Base-by-base conservation (phyloP, 2,329 filamentous ascomycete genomes). In the Aspergillus amoenus region DNA sequence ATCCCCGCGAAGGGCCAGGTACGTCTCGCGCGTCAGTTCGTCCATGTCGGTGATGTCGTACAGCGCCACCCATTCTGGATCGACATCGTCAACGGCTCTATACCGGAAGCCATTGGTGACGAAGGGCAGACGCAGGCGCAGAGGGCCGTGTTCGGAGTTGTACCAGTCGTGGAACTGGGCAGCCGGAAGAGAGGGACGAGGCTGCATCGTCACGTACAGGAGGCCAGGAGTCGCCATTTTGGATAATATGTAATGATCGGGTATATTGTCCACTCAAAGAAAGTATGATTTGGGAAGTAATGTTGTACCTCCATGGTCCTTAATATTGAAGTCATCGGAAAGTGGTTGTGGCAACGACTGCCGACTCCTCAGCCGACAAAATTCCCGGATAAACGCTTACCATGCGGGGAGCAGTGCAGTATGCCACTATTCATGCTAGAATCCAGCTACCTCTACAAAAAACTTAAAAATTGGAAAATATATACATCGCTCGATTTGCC, bases 91-190 rank as follows among this genome's bases (percentile, higher is more conserved):
- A 15, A 78, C 83, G 8, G 89, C 88, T 24, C 81, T 82, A 76
- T 92, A 96, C 43, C 91, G 88, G 65, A 94, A 87, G 57, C 91
- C 91, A 72, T 91, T 94, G 64, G 77, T 71, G 70, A 93, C 86
- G 66, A 88, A 86, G 4, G 89, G 85, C 13, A 95, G 78, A 48
- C 90, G 88, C 6, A 95, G 83, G 47, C 91, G 88, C 15, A 87
- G 84, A 17, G 91, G 91, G 53, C 91, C 91, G 76, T 96, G 91
- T 78, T 96, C 91, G 74, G 92, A 94, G 78, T 95, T 93, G 79
- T 96, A 96, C 90, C 90, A 93, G 72, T 95, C 90, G 74, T 95
- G 89, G 76, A 96, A 95, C 68, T 90, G 85, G 61, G 84, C 80
- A 47, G 82, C 75, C 55, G 87, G 79, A 66, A 91, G 81, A 64